Conservation (phyloP, 225 moss, liverwort and hornwort species). For the Rhytidiadelphus loreus region DNA sequence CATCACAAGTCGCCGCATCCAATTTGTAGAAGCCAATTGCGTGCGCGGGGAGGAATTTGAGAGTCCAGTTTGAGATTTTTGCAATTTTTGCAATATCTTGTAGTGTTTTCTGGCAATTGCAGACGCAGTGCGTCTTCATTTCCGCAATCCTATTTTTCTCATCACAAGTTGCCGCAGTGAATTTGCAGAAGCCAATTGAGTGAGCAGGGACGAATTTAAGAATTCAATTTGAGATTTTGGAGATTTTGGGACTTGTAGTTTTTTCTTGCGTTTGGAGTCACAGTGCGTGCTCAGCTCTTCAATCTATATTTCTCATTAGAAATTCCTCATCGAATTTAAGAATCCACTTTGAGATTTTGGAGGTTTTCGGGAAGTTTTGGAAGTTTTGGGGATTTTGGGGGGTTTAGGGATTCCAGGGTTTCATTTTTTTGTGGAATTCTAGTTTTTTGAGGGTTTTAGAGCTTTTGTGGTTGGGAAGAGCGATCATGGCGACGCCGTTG, state of each 20-base stretch:
- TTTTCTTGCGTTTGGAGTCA: not conserved
- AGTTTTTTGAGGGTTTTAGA: not conserved
- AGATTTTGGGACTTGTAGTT: not conserved
- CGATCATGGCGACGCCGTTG: conserved; percentile 48
- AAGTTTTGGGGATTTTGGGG: not conserved
- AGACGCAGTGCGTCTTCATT: not conserved
- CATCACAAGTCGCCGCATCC: not conserved
- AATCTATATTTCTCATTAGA: not conserved
- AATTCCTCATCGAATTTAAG: too few species aligned
- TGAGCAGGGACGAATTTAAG: not conserved
- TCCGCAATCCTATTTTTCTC: not conserved
- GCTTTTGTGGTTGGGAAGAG: not conserved
- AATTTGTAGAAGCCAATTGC: not conserved
- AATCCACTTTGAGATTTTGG: not conserved
- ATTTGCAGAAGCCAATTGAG: not conserved
- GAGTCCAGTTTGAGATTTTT: not conserved
- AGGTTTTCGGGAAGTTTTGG: not conserved
- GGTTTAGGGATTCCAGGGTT: not conserved
- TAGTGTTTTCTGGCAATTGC: not conserved
- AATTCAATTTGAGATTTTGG: not conserved
- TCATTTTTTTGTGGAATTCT: not conserved
- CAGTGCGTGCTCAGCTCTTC: not conserved
- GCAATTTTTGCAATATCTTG: not conserved
- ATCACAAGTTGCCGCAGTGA: not conserved
- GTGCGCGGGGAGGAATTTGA: not conserved